Percentiles rank a stretch among this genome's conserved stretches.
phyloP scores from a whole-genome alignment of 192 early-diverging fungal genomes.

The Podila epicladia region DNA sequence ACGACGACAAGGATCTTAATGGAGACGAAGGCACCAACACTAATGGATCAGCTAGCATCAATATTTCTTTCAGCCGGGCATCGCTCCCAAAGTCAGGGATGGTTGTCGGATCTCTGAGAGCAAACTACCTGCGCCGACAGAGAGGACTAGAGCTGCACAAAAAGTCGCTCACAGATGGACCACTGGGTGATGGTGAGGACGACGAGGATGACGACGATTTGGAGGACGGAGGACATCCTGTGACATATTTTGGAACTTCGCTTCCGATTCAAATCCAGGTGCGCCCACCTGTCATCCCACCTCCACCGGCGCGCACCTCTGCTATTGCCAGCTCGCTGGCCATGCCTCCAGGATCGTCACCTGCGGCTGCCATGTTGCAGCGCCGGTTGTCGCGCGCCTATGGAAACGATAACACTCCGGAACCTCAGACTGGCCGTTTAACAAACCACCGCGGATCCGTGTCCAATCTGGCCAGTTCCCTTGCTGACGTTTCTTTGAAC shows the following conservation, averaged over 20 bases:
- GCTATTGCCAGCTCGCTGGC: constrained; percentile 32
- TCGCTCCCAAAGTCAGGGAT: constrained; percentile 25
- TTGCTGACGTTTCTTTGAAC: constrained; percentile 8
- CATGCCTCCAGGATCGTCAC: constrained; percentile 41
- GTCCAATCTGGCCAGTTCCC: constrained; percentile 11
- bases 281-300: constrained; percentile 4
- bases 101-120: constrained; percentile 40
- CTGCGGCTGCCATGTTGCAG: constrained; percentile 47
- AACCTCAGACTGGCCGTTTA: background rate
- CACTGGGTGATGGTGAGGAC: constrained; percentile 12
- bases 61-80: background rate
- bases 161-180: constrained; percentile 12
- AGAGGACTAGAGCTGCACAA: constrained; percentile 23
- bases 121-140: constrained; percentile 38
- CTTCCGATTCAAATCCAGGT: constrained; percentile 42
- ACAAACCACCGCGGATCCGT: background rate
- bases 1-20: background rate
- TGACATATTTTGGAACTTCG: constrained; percentile 29
- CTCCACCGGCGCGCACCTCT: constrained; percentile 21
- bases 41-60: constrained; percentile 17
- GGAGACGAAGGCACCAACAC: background rate
- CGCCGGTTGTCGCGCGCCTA: constrained; percentile 41
- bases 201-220: constrained; percentile 5
- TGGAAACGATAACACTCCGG: constrained; percentile 12
- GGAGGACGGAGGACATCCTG: background rate